Base-by-base conservation (phyloP, 495 filamentous ascomycete species). In the Penicillium daleae region DNA sequence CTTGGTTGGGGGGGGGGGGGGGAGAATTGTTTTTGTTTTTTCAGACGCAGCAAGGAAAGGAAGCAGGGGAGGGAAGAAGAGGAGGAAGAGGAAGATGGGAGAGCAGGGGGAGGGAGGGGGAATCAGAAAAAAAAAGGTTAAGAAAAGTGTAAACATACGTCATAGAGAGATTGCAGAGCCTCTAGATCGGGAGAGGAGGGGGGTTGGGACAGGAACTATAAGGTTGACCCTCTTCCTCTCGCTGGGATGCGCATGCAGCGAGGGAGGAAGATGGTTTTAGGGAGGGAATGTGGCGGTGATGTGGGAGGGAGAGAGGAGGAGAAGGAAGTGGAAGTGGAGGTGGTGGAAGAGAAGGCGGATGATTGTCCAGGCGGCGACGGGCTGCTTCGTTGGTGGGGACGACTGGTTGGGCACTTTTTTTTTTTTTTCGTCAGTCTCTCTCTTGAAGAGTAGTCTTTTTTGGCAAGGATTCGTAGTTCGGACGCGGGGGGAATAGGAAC, bases 91-190 rank as follows among this genome's bases (percentile, higher is more conserved):
- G 55, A 54, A 51, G 51, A n/a, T n/a, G n/a, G n/a, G n/a, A 39
- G 46, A 60, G 46, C 46, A 57, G 27, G 56, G 21, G 49, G 17
- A 54, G 40, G 53, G 48, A 58, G 27, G 59, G 31, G 56, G 29
- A 35, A 21, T 40, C 37, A 33, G 51, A 64, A n/a, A n/a, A n/a
- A n/a, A n/a, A n/a, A 53, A 59, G 21, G 61, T 44, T 53, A n/a
- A 55, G 55, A 57, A n/a, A 63, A 55, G 39, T 24, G 27, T 37
- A 66, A 70, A 67, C 69, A 65, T 70, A 72, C 69, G 69, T 70
- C 69, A 72, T 72, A 72, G 67, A 72, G 69, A 63, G 59, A 51
- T 54, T 48, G 22, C 57, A 58, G 51, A 65, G 61, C 39, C 60
- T 65, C 54, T 58, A n/a, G 40, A 40, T 53, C 21, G 7, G 4